These are phyloP conservation scores for Ceratocystis eucalypticola DNA, from an alignment of 2,329 filamentous ascomycete species.

Conservation along the genomic window DNA sequence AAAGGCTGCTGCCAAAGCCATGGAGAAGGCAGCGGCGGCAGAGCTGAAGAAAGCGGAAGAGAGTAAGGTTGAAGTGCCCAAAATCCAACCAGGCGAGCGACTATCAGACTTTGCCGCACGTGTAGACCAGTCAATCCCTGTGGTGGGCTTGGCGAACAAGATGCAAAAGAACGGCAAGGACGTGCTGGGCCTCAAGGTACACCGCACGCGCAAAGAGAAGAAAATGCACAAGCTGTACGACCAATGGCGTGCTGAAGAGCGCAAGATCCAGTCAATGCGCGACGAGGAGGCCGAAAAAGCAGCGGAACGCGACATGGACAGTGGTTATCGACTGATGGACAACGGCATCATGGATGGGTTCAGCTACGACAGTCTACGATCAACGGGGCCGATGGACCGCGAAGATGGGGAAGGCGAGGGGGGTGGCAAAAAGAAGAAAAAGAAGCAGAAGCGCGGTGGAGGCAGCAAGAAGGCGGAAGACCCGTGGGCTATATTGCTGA, in stretches of 20 bases:
- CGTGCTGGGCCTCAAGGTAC: constrained; percentile 50
- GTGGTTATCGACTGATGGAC: constrained; percentile 37
- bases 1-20: constrained; percentile 23
- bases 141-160: constrained; percentile 56
- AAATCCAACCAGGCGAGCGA: constrained; percentile 71
- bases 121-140: constrained; percentile 71
- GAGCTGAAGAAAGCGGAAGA: constrained; percentile 32
- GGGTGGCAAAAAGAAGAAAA: constrained; percentile 32
- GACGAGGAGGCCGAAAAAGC: constrained; percentile 53
- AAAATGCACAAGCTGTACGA: constrained; percentile 69
- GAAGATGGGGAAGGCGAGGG: constrained; percentile 31
- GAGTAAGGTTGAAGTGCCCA: constrained; percentile 35
- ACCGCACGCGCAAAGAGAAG: constrained; percentile 69
- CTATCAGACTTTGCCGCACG: constrained; percentile 68
- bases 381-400: constrained; percentile 14
- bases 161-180: constrained; percentile 48
- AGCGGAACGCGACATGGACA: constrained; percentile 48
- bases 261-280: constrained; percentile 46
- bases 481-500: constrained; percentile 63
- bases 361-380: constrained; percentile 11
- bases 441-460: constrained; percentile 32
- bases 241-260: constrained; percentile 58
- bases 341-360: constrained; percentile 20
- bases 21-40: constrained; percentile 48
- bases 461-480: constrained; percentile 37